A percentile compares a stretch with the other conserved stretches of the same genome.
Evolutionary conservation across 75 land plant species (phyloP).

Genomic region (Pinus albicaulis): DNA sequence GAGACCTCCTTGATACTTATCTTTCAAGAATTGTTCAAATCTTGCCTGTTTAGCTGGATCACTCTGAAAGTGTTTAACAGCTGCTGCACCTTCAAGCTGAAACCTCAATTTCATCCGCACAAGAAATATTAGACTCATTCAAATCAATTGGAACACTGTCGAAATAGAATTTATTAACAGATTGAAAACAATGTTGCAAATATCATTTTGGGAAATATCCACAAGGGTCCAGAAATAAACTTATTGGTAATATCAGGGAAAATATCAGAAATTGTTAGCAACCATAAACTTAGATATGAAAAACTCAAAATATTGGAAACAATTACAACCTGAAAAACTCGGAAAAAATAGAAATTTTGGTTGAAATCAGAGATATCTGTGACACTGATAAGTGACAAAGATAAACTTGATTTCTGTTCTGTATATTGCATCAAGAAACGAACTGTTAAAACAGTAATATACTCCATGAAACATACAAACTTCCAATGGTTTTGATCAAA

Average conservation of each 20-base stretch:
- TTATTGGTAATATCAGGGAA: too few species aligned
- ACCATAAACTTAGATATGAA: too few species aligned
- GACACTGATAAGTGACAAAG: not conserved
- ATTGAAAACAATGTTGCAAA: not conserved
- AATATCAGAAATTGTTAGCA: too few species aligned
- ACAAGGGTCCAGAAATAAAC: too few species aligned
- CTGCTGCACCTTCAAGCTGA: conserved; percentile 28
- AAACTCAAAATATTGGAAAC: too few species aligned
- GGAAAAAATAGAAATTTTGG: too few species aligned
- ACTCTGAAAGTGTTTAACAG: conserved; percentile 54
- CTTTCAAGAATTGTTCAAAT: conserved; percentile 90
- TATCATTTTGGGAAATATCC: too few species aligned
- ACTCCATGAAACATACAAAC: not conserved
- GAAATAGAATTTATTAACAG: not conserved
- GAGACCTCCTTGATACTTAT: conserved; percentile 89
- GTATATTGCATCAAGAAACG: not conserved
- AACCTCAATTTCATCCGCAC: not conserved
- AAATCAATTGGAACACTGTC: not conserved
- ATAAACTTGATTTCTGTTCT: not conserved
- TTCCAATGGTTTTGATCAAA: not conserved
- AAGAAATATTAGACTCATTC: not conserved
- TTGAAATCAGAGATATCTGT: too few species aligned
- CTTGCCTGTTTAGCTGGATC: conserved; percentile 94
- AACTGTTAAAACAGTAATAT: not conserved
- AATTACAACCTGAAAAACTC: too few species aligned